Percentiles rank a stretch among this genome's conserved stretches.
Conservation (phyloP, 331 rosid species). For the Cydonia oblonga region DNA sequence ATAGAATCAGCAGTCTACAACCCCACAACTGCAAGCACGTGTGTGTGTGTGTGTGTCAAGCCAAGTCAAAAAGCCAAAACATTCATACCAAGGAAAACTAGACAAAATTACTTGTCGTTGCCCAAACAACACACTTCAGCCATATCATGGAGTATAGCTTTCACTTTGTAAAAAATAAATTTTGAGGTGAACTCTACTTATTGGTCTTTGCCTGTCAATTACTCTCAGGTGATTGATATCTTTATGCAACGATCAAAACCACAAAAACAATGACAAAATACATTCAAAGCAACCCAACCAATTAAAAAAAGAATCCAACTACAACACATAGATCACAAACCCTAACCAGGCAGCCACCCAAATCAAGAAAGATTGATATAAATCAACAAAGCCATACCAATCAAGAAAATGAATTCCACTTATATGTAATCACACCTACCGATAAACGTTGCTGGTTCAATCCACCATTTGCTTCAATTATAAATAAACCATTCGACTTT, state of each 20-base stretch:
- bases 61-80: no score
- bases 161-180: no score
- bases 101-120: no score
- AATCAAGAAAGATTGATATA: not conserved
- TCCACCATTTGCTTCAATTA: slow-evolving; percentile 97
- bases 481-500: slow-evolving; percentile 74
- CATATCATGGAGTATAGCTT: no score
- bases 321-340: not conserved
- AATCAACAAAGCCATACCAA: not conserved
- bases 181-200: no score
- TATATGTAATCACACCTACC: slow-evolving; percentile 36
- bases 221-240: not conserved
- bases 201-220: no score
- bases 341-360: not conserved
- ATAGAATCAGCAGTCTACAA: no score
- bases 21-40: no score
- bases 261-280: not conserved
- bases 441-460: slow-evolving; percentile 90
- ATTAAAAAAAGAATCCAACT: not conserved
- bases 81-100: no score
- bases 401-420: not conserved
- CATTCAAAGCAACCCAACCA: not conserved
- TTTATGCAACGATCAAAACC: not conserved
- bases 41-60: no score
- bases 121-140: no score